These are phyloP conservation scores for Fraxinus sp. DNA, from an alignment of 305 asterid genomes.

Conservation along the genomic window DNA sequence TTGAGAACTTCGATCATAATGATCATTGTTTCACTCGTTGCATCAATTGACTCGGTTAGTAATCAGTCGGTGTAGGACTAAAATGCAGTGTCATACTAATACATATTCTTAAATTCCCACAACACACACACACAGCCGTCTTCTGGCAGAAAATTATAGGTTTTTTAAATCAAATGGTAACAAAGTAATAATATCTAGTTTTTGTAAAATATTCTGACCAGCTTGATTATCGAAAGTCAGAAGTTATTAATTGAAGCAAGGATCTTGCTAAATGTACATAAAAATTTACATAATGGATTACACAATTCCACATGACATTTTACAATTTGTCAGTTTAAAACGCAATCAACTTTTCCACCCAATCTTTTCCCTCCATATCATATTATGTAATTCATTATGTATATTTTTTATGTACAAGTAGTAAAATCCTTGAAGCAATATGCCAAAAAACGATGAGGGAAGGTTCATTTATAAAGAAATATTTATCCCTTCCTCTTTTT, in stretches of 20 bases:
- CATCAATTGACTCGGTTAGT: constrained; percentile 91
- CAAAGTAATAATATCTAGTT: background rate
- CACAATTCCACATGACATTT: too few species aligned
- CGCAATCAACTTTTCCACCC: too few species aligned
- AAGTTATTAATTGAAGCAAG: background rate
- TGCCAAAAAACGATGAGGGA: background rate
- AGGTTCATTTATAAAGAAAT: background rate
- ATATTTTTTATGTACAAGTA: too few species aligned
- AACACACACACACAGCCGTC: background rate
- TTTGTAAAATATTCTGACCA: background rate
- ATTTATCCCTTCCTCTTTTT: background rate
- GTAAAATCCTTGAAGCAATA: too few species aligned
- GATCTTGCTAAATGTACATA: too few species aligned
- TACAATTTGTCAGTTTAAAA: too few species aligned
- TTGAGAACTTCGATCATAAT: constrained; percentile 79
- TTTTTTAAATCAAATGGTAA: background rate
- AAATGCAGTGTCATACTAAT: background rate
- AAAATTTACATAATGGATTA: too few species aligned
- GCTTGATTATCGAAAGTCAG: background rate
- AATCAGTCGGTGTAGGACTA: background rate
- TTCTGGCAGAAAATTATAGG: background rate
- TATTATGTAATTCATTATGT: too few species aligned
- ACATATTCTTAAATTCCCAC: background rate
- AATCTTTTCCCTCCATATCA: too few species aligned
- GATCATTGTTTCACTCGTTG: constrained; percentile 75